Base-by-base conservation (phyloP, 257 asterid genomes). In the Coffea canephora region DNA sequence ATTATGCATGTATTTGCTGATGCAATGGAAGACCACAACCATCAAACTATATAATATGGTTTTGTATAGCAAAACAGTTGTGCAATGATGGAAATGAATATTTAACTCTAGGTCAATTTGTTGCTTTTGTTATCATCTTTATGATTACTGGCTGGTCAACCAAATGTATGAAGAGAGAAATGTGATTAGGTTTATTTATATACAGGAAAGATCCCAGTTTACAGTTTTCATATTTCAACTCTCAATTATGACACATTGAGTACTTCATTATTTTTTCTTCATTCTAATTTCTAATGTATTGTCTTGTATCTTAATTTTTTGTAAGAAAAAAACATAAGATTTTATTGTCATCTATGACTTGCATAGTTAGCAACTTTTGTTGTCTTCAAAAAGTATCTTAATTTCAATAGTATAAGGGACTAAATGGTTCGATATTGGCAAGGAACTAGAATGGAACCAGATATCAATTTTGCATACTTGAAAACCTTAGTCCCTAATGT, bases 1-100 rank as follows among this genome's bases (percentile, higher is more conserved):
- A 61, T 34, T 43, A 14, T 43, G 79, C 74, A 67, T 67, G 73
- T 66, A 67, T 77, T 77, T 46, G 39, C 66, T 67, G 46, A 27
- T 1, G 52, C 43, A 72, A 49, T 55, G n/a, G 62, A 55, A 55
- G 62, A 45, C 76, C 11, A 77, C 54, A 66, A 31, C 65, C n/a
- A 19, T 31, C 80, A 66, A 9, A 66, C 39, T 2, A 39, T 27
- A 61, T 76, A 62, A 76, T 59, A 62, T 43, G 39, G 25, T 43
- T 62, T 68, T 36, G 36, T 39, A 74, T 25, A 36, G 69, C 69
- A 34, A 74, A 55, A 74, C 77, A 74, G 52, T 41, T 61, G 18
- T 21, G 61, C 25, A 52, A 23, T 34, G 34, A 49, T 48, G 41
- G 18, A 25, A 73, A 73, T 50, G 67, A 50, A 52, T 52, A 73